phyloP scores from a whole-genome alignment of 2,329 filamentous ascomycete species.

The Scorias spongiosa region DNA sequence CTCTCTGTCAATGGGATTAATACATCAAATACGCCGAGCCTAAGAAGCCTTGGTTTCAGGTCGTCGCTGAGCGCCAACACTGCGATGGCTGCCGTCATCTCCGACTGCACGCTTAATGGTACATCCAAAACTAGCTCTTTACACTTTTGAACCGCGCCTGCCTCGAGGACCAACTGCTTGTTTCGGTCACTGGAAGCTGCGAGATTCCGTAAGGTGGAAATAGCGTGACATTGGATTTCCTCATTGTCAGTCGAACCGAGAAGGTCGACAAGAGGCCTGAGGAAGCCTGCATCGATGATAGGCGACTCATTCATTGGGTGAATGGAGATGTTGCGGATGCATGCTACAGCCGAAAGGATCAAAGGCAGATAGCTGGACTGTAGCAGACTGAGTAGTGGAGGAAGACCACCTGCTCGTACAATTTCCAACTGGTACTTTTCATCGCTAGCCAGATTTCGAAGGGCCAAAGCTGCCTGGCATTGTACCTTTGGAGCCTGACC shows the following conservation, averaged over 20 bases:
- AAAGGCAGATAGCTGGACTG: constrained; percentile 92
- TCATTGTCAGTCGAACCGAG: constrained; percentile 94
- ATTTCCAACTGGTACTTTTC: constrained; percentile 99
- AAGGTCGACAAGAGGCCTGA: constrained; percentile 84
- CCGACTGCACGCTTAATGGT: constrained; percentile 85
- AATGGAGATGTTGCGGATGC: constrained; percentile 97
- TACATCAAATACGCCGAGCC: constrained; percentile 88
- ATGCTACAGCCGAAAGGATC: constrained; percentile 91
- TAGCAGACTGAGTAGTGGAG: constrained; percentile 71
- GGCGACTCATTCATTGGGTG: constrained; percentile 95
- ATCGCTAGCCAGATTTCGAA: constrained; percentile 90
- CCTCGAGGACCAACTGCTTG: constrained; percentile 93
- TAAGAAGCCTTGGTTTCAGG: constrained; percentile 78
- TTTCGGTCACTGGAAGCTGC: constrained; percentile 95
- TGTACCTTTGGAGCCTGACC: constrained; percentile 95
- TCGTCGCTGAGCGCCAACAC: constrained; percentile 92
- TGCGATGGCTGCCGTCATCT: constrained; percentile 99
- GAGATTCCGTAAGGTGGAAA: constrained; percentile 87
- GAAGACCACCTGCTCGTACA: constrained; percentile 72
- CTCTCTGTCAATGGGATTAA: constrained; percentile 91
- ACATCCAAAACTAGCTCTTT: constrained; percentile 91
- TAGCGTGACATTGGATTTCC: constrained; percentile 97
- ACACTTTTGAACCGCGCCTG: constrained; percentile 95
- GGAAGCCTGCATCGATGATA: constrained; percentile 93
- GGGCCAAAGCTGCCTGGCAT: constrained; percentile 85